Evolutionary conservation across 2,329 filamentous ascomycete genomes (phyloP).

Genomic region (Leptoxyphium fumago): DNA sequence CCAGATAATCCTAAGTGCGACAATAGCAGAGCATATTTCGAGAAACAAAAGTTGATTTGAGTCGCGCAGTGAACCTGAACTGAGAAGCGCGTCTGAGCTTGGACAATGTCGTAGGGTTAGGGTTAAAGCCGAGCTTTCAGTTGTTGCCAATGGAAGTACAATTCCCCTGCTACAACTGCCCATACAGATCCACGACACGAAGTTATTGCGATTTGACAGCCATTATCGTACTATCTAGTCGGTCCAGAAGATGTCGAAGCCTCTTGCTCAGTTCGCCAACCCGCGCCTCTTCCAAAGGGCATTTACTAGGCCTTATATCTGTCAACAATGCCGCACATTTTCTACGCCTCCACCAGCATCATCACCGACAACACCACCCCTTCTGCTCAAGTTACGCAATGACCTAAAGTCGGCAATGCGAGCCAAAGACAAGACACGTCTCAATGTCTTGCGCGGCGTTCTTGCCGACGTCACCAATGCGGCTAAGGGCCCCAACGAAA

Average conservation of each 20-base stretch:
- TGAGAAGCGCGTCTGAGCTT: neutral
- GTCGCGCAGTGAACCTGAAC: neutral
- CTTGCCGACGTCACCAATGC: slow-evolving; percentile 60
- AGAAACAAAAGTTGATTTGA: neutral
- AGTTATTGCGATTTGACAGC: no score
- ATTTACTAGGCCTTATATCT: slow-evolving; percentile 3
- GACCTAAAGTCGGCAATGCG: slow-evolving; percentile 35
- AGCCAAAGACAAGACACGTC: slow-evolving; percentile 39
- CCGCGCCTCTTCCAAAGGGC: neutral
- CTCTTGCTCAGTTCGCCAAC: no score
- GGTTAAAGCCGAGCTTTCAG: neutral
- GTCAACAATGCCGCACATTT: slow-evolving; percentile 14
- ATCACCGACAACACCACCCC: slow-evolving; percentile 18
- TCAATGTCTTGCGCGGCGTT: slow-evolving; percentile 53
- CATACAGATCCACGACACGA: no score
- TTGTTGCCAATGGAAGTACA: no score
- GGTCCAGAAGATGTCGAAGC: no score
- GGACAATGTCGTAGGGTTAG: neutral
- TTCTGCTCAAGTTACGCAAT: slow-evolving; percentile 29
- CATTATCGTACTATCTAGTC: no score
- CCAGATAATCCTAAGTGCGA: neutral
- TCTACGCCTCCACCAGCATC: slow-evolving; percentile 9
- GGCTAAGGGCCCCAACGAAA: slow-evolving; percentile 56
- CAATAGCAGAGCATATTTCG: neutral
- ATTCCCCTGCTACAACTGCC: no score